phyloP scores from a whole-genome alignment of 139 green algal genomes.

The Coelastrella sp. region DNA sequence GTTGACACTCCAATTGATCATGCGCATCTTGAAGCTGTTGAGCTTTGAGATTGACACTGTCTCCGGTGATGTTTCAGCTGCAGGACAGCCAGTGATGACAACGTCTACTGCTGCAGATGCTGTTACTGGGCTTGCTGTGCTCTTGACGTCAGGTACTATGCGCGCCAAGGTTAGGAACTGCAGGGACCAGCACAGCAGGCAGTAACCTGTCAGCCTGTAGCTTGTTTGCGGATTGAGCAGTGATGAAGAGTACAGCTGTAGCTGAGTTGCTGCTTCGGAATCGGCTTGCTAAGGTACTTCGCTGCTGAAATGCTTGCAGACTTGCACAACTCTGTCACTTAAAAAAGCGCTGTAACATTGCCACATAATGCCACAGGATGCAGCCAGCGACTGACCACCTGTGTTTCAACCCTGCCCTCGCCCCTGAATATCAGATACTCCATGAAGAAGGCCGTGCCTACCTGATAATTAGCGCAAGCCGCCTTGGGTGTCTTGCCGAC shows the following conservation, averaged over 20 bases:
- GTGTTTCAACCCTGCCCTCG: too few relatives aligned
- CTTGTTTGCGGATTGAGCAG: too few relatives aligned
- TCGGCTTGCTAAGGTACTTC: too few relatives aligned
- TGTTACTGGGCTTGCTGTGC: not conserved
- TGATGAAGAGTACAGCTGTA: too few relatives aligned
- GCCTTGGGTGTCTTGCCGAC: not conserved
- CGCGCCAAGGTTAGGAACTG: not conserved
- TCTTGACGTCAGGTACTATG: not conserved
- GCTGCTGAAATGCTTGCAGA: too few relatives aligned
- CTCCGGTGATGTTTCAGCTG: not conserved
- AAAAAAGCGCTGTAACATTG: too few relatives aligned
- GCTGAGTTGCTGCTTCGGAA: too few relatives aligned
- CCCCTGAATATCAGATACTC: too few relatives aligned
- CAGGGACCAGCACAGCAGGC: not conserved
- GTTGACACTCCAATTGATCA: slow-evolving; percentile 23
- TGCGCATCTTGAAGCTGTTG: not conserved
- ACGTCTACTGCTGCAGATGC: slow-evolving; percentile 25
- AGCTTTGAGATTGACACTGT: not conserved
- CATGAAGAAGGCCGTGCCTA: not conserved
- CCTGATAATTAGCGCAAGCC: not conserved
- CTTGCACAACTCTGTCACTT: too few relatives aligned
- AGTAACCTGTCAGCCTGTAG: not conserved
- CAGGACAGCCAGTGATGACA: not conserved
- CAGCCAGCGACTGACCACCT: too few relatives aligned
- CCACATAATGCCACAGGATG: too few relatives aligned